Conservation (phyloP, 2,329 filamentous ascomycete genomes). For the Knoxdaviesia proteae region DNA sequence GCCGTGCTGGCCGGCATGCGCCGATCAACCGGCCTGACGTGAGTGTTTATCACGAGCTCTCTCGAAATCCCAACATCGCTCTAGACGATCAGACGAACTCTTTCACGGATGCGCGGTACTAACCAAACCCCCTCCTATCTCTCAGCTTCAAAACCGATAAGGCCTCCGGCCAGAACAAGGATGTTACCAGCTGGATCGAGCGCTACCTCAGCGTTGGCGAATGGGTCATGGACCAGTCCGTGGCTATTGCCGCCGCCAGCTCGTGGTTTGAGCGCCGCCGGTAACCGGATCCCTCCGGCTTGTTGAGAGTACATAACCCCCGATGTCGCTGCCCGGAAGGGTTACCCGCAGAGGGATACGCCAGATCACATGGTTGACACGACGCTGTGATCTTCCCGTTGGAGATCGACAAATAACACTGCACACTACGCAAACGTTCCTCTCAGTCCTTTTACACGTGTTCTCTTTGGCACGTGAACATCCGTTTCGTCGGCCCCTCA, state of each 20-base stretch:
- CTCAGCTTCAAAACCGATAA: slow-evolving; percentile 69
- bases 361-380: too few species aligned
- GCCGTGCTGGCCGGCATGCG: slow-evolving; percentile 93
- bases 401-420: too few species aligned
- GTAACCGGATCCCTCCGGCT: slow-evolving; percentile 18
- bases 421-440: too few species aligned
- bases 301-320: too few species aligned
- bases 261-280: slow-evolving; percentile 81
- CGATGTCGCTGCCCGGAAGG: too few species aligned
- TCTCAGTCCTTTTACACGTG: too few species aligned
- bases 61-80: not conserved
- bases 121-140: slow-evolving; percentile 3
- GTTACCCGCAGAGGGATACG: too few species aligned
- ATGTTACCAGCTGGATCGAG: slow-evolving; percentile 72
- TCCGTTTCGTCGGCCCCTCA: too few species aligned
- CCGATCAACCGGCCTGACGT: slow-evolving; percentile 94
- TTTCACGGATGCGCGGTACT: too few species aligned
- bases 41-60: slow-evolving; percentile 24
- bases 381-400: too few species aligned
- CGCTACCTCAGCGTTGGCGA: slow-evolving; percentile 89
- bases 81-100: too few species aligned
- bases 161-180: slow-evolving; percentile 59
- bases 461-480: too few species aligned
- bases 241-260: slow-evolving; percentile 73
- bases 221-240: slow-evolving; percentile 95